Evolutionary conservation across 2,329 filamentous ascomycete species (phyloP).

Genomic region (Aschersonia sp.): DNA sequence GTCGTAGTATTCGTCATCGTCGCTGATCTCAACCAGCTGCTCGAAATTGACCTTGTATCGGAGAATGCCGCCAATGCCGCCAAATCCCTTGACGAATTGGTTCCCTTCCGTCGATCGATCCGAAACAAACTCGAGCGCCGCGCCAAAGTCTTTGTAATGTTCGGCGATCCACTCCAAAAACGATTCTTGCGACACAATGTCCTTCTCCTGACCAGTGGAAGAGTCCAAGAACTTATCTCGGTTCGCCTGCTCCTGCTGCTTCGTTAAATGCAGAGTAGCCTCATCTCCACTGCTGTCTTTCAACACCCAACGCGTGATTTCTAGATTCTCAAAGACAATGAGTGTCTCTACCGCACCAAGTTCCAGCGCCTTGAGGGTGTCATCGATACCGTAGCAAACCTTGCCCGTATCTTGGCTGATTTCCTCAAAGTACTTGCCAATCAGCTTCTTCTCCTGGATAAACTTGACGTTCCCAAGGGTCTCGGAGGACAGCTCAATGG

Average conservation of each 20-base stretch:
- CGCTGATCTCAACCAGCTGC: conserved; percentile 85
- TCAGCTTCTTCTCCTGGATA: conserved; percentile 99
- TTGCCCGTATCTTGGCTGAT: conserved; percentile 96
- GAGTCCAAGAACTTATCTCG: conserved; percentile 88
- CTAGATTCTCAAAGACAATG: conserved; percentile 95
- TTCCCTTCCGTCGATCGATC: conserved; percentile 97
- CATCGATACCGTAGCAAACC: conserved; percentile 95
- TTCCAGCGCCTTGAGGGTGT: conserved; percentile 92
- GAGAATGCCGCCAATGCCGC: conserved; percentile 92
- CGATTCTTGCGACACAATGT: conserved; percentile 69
- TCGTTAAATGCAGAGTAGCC: conserved; percentile 73
- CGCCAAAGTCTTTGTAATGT: conserved; percentile 96
- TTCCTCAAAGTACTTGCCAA: conserved; percentile 97
- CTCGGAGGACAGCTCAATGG: conserved; percentile 88
- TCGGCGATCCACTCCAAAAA: conserved; percentile 99
- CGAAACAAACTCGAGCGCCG: conserved; percentile 89
- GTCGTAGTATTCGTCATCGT: conserved; percentile 89
- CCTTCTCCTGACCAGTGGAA: conserved; percentile 94
- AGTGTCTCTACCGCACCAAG: conserved; percentile 87
- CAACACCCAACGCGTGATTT: conserved; percentile 81
- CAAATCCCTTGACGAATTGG: conserved; percentile 99
- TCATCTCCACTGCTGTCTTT: conserved; percentile 64
- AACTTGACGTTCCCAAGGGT: conserved; percentile 99
- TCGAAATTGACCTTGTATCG: conserved; percentile 99
- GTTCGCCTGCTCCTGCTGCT: conserved; percentile 54